A percentile compares a stretch with the other conserved stretches of the same genome.
phyloP scores from a whole-genome alignment of 2,329 filamentous ascomycete species.

The Pseudonectria foliicola region DNA sequence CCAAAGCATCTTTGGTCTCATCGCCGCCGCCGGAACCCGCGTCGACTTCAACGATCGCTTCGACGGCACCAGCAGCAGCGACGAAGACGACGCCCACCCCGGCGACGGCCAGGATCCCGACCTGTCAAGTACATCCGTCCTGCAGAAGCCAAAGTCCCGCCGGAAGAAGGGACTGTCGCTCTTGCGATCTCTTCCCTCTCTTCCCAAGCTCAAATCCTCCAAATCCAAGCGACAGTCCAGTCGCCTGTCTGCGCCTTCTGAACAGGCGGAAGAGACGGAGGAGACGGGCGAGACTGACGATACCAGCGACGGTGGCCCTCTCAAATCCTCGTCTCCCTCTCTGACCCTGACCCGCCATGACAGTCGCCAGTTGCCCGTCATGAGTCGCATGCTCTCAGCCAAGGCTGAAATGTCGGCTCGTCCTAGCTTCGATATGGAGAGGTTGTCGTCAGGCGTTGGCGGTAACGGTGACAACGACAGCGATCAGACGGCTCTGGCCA shows the following conservation, averaged over 20 bases:
- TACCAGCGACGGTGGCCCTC: slow-evolving; percentile 12
- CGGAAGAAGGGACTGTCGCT: slow-evolving; percentile 58
- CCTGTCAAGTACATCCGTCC: slow-evolving; percentile 36
- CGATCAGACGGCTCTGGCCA: slow-evolving; percentile 55
- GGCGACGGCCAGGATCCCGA: slow-evolving; percentile 36
- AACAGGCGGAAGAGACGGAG: slow-evolving; percentile 28
- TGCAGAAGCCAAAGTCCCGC: slow-evolving; percentile 29
- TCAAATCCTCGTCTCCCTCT: slow-evolving; percentile 16
- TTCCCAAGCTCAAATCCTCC: slow-evolving; percentile 39
- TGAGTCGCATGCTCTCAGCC: slow-evolving; percentile 72
- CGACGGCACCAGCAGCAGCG: slow-evolving; percentile 72
- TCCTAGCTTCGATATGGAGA: slow-evolving; percentile 50
- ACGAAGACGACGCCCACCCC: slow-evolving; percentile 54
- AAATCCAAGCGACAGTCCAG: slow-evolving; percentile 37
- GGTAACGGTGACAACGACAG: slow-evolving; percentile 25
- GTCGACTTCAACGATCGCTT: slow-evolving; percentile 78
- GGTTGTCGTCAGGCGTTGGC: slow-evolving; percentile 33
- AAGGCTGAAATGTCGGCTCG: slow-evolving; percentile 55
- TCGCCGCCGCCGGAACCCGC: slow-evolving; percentile 77
- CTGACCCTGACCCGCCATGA: slow-evolving; percentile 15
- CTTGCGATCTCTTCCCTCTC: slow-evolving; percentile 56
- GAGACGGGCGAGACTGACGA: slow-evolving; percentile 22
- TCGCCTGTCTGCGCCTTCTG: slow-evolving; percentile 29
- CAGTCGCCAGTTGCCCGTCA: slow-evolving; percentile 57
- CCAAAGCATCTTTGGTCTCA: slow-evolving; percentile 88